These are phyloP conservation scores for Cunninghamia lanceolata DNA, from an alignment of 75 land plant genomes.

Conservation along the genomic window DNA sequence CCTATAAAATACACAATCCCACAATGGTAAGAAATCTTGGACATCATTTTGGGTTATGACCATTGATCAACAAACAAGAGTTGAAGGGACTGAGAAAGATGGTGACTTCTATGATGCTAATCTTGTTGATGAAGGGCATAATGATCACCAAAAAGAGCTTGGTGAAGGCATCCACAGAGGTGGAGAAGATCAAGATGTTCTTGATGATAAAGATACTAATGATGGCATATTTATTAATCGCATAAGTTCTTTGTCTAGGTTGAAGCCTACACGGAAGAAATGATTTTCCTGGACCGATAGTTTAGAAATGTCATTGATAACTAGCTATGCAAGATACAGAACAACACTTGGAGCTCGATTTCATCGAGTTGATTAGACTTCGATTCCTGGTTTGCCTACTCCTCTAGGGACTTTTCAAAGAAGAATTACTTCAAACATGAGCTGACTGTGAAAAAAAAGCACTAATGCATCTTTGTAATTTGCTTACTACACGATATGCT, in stretches of 20 bases:
- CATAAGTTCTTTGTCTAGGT: slow-evolving; percentile 30
- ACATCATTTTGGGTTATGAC: slow-evolving; percentile 74
- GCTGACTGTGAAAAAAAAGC: slow-evolving; percentile 51
- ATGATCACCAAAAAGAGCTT: not conserved
- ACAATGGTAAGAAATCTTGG: no score
- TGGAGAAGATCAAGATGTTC: slow-evolving; percentile 15
- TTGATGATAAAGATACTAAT: slow-evolving; percentile 33
- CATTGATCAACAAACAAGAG: slow-evolving; percentile 74
- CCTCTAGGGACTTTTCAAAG: slow-evolving; percentile 57
- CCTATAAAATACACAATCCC: no score
- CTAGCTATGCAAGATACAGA: slow-evolving; percentile 77
- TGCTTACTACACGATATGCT: no score
- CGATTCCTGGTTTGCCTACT: slow-evolving; percentile 76
- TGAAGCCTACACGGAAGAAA: slow-evolving; percentile 48
- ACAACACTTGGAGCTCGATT: slow-evolving; percentile 63
- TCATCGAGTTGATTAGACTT: slow-evolving; percentile 73
- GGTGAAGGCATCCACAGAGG: slow-evolving; percentile 14
- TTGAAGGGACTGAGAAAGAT: not conserved
- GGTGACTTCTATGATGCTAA: not conserved
- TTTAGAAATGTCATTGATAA: slow-evolving; percentile 71
- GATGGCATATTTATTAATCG: slow-evolving; percentile 27
- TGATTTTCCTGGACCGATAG: slow-evolving; percentile 82
- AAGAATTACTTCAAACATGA: slow-evolving; percentile 66
- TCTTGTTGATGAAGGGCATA: slow-evolving; percentile 6
- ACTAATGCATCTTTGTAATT: slow-evolving; percentile 61